Percentiles rank a stretch among this genome's conserved stretches.
Conservation (phyloP, 2,329 filamentous ascomycete genomes). For the Colletotrichum siamense region DNA sequence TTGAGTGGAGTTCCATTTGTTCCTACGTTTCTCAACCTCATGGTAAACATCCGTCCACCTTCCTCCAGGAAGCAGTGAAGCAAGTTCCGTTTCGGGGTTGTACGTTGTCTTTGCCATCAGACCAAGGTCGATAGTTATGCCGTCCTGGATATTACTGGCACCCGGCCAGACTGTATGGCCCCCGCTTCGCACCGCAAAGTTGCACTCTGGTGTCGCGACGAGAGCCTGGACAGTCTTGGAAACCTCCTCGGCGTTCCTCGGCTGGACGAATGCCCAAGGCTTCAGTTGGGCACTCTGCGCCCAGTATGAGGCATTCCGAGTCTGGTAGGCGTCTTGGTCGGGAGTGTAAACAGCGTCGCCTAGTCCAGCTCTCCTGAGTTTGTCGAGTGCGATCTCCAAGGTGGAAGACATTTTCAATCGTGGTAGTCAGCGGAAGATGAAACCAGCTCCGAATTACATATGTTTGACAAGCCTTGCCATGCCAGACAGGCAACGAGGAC, state of each 20-base stretch:
- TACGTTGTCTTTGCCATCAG: neutral
- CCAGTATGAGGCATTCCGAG: neutral
- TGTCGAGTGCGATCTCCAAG: neutral
- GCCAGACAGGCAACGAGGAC: neutral
- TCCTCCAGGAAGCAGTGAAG: neutral
- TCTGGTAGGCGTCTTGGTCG: neutral
- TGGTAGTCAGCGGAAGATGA: neutral
- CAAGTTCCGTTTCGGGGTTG: neutral
- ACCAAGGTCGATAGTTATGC: constrained; percentile 44
- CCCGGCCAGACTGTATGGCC: neutral
- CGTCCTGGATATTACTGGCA: constrained; percentile 44
- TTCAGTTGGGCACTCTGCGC: neutral
- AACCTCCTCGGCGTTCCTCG: constrained; percentile 26
- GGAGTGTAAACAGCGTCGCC: neutral
- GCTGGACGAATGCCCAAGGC: constrained; percentile 31
- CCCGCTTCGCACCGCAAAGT: neutral
- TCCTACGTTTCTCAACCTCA: neutral
- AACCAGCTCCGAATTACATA: neutral
- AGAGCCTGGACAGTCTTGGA: constrained; percentile 14
- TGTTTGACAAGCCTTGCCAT: rapidly evolving
- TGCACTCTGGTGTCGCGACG: neutral
- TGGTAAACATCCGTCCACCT: neutral
- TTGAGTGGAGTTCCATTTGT: neutral
- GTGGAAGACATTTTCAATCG: neutral
- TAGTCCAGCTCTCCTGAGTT: neutral